A percentile compares a stretch with the other conserved stretches of the same genome.
Evolutionary conservation across 345 rosid genomes (phyloP).

Genomic region (Sisymbrium irio): DNA sequence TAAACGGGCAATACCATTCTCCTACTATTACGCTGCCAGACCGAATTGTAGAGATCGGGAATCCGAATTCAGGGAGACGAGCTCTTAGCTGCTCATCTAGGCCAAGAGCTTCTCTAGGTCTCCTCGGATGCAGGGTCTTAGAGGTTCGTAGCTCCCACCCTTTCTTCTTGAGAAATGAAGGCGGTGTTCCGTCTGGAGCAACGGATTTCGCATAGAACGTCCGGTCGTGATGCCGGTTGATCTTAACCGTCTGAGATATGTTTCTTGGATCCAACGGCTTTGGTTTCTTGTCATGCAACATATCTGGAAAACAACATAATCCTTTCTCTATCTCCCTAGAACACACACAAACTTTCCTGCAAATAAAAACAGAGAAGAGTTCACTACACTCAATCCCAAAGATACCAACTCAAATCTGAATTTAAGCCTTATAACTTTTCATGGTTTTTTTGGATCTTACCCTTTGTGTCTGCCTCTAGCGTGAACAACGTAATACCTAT

Average conservation of each 20-base stretch:
- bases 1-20: conserved; percentile 75
- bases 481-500: conserved; percentile 54
- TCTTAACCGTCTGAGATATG: conserved; percentile 55
- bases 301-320: conserved; percentile 46
- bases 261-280: conserved; percentile 60
- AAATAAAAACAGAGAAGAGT: neutral
- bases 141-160: conserved; percentile 62
- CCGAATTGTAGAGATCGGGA: conserved; percentile 38
- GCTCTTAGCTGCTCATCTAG: conserved; percentile 52
- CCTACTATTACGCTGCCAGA: conserved; percentile 50
- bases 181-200: conserved; percentile 56
- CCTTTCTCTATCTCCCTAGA: conserved; percentile 58
- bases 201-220: conserved; percentile 54
- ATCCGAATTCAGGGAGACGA: conserved; percentile 50
- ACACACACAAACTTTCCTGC: conserved; percentile 55
- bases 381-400: neutral
- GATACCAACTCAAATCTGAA: neutral
- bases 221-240: conserved; percentile 42
- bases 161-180: conserved; percentile 50
- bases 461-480: conserved; percentile 65
- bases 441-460: conserved; percentile 27
- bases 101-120: conserved; percentile 61
- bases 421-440: neutral
- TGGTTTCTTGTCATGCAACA: conserved; percentile 51
- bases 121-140: conserved; percentile 25